A percentile compares a stretch with the other conserved stretches of the same genome.
These are phyloP conservation scores for Saccharomycopsis oosterbeekiorum DNA, from an alignment of 805 yeast species.

Conservation along the genomic window DNA sequence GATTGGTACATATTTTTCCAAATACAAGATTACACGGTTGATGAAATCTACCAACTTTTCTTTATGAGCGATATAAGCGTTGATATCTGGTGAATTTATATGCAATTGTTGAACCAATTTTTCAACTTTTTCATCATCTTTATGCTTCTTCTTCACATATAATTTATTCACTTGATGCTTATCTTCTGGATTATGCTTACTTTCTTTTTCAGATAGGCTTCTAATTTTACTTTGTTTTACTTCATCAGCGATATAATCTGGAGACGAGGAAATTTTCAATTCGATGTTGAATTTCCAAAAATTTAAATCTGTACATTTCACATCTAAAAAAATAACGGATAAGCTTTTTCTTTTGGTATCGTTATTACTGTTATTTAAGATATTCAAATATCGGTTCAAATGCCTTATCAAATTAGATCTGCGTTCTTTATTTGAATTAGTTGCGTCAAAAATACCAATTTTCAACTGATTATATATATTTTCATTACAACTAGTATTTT, in stretches of 20 bases:
- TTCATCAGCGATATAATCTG: conserved; percentile 7
- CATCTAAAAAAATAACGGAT: conserved; percentile 6
- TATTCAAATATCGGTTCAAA: neutral
- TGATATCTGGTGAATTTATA: neutral
- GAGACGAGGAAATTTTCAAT: conserved; percentile 9
- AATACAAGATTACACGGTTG: conserved; percentile 1
- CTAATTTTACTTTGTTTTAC: neutral
- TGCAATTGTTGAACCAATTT: neutral
- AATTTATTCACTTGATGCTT: neutral
- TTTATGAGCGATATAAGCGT: conserved; percentile 1
- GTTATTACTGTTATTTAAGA: neutral
- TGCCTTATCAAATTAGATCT: conserved; percentile 1
- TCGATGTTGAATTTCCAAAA: conserved; percentile 16
- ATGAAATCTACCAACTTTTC: conserved; percentile 11
- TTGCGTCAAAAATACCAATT: conserved; percentile 13
- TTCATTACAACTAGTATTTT: neutral
- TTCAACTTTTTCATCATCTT: neutral
- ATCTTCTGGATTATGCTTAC: no score
- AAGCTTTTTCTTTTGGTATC: neutral
- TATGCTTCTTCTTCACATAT: neutral
- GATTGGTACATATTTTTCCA: conserved; percentile 8
- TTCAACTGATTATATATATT: neutral
- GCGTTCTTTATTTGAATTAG: conserved; percentile 10
- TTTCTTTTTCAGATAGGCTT: neutral
- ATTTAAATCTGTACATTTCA: conserved; percentile 10